Base-by-base conservation (phyloP, 2,329 filamentous ascomycete genomes). In the Lachnellula hyalina region DNA sequence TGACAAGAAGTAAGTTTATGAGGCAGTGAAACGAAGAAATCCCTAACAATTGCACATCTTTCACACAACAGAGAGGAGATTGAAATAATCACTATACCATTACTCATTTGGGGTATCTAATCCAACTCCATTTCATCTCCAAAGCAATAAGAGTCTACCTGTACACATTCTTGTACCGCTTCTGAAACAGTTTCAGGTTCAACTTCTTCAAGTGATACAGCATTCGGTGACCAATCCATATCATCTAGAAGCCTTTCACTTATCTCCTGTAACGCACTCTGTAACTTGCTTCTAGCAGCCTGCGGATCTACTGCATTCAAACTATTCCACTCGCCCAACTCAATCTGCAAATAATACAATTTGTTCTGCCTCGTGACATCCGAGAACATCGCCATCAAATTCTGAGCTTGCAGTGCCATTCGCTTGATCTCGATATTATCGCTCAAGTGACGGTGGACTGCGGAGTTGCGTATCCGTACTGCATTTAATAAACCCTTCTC, bases 141-240 rank as follows among this genome's bases (percentile, higher is more conserved):
- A 36, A 53, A 53, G 35, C 53, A 40, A 32, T 54, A 41, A 14
- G 58, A 35, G 4, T 51, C 52, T 23, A 44, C 12, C 19, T 17
- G 17, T 25, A 19, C 41, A 44, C 14, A 28, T 28, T 47, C 42
- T 17, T 19, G 14, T 11, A 32, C 8, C 32, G 32, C 34, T 12
- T 28, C 35, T 17, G 19, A 44, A 12, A 49, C 53, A n/a, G 7
- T 14, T 8, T 48, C 54, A 21, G 47, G 36, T n/a, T 47, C 51
- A n/a, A 65, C 40, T 54, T 68, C 61, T 50, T 65, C 44, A 9
- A 68, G 55, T n/a, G 62, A 65, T 19, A 64, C 61, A 23, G 55
- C 21, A 54, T 68, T 68, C 11, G 65, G 64, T 11, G 66, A 67
- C 67, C 67, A 69, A 57, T 69, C 66, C 66, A 69, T 68, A 53